A percentile compares a stretch with the other conserved stretches of the same genome.
phyloP scores from a whole-genome alignment of 352 stramenopile genomes.

The Nannochloropsis limnetica region DNA sequence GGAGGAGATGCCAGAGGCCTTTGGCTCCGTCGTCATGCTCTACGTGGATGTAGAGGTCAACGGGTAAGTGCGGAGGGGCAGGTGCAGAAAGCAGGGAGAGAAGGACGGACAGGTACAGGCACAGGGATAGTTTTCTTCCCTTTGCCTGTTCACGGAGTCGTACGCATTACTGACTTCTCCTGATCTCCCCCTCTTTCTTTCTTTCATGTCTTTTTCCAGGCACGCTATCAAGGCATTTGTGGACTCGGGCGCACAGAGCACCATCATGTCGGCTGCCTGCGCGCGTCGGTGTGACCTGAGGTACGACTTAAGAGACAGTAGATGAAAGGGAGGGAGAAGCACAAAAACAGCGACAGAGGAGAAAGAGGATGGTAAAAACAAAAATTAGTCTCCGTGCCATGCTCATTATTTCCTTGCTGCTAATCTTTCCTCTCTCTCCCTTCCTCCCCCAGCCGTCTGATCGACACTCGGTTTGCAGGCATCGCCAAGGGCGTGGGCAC shows the following conservation, averaged over 20 bases:
- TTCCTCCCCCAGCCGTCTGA: constrained; percentile 49
- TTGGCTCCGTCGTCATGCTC: constrained; percentile 66
- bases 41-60: constrained; percentile 67
- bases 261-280: constrained; percentile 65
- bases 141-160: neutral
- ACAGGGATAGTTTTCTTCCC: neutral
- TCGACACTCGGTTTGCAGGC: constrained; percentile 59
- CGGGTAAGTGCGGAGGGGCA: constrained; percentile 32
- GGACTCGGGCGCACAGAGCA: constrained; percentile 64
- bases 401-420: neutral
- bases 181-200: neutral
- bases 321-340: neutral
- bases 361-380: constrained; percentile 46
- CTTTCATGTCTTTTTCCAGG: neutral
- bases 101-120: neutral
- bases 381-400: neutral
- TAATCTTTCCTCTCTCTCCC: neutral
- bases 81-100: neutral
- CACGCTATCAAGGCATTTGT: constrained; percentile 63
- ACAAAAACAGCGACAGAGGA: constrained; percentile 52
- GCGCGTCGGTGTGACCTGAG: constrained; percentile 59
- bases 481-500: constrained; percentile 86
- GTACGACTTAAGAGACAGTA: constrained; percentile 55
- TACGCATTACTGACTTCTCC: neutral
- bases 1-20: constrained; percentile 67